Evolutionary conservation across 306 rosid species (phyloP), one percentile per base, ranked within the genome.

Genomic region (Sindora glabra): DNA sequence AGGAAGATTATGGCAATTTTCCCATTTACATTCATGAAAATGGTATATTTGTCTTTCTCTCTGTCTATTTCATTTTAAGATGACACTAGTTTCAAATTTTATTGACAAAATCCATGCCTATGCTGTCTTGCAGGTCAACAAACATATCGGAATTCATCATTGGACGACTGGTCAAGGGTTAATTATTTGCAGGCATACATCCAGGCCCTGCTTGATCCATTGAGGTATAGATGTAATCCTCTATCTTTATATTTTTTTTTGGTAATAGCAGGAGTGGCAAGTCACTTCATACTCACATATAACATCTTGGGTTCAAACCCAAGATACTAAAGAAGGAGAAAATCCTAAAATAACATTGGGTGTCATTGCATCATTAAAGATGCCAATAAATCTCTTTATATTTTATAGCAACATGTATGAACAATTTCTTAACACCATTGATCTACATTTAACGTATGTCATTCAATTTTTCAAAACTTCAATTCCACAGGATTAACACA

Each of bases 11-110:
- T 48, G 82, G 76, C n/a, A 64, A 78, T 41, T 33, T 81, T 67
- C 76, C 73, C 14, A 33, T 65, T 40, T 81, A 77, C 72, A 78
- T 84, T 54, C 79, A 81, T 5, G 87, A 84, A 79, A 84, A 66
- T 70, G 87, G 81, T 84, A 56, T 10, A 24, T 0, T 8, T 5
- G 3, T 8, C 11, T 39, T 10, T 73, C 12, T 52, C 36, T 44
- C 27, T 50, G 17, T 33, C 38, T 33, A n/a, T 19, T 6, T 18
- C 5, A 27, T 26, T 36, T 52, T 45, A 25, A 14, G 24, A 40
- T 16, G 5, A 26, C 14, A 34, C n/a, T n/a, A n/a, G n/a, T 29
- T 29, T 29, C 8, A 2, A 29, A n/a, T n/a, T n/a, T n/a, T n/a
- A 26, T 26, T 57, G 46, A 14, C 30, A 41, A 33, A 22, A 34